Evolutionary conservation across 2,329 filamentous ascomycete genomes (phyloP), one percentile per base, ranked within the genome.

Genomic region (Exophiala aquamarina): DNA sequence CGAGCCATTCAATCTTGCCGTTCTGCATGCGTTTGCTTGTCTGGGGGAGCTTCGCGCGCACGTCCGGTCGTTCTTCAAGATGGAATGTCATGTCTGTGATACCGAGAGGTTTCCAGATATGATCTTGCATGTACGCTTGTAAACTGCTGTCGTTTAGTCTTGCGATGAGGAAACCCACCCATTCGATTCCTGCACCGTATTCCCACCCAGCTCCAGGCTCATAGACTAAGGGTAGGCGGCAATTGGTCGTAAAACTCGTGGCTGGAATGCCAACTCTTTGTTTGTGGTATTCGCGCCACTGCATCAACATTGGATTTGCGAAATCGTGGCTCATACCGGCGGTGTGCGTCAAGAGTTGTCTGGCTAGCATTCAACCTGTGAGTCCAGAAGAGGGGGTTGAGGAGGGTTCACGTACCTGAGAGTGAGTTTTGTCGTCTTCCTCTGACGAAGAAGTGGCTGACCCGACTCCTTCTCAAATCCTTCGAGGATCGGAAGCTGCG

Each of bases 131-230:
- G 37, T 67, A 70, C 2, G 71, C 66, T 2, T 72, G 65, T 2
- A 81, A 60, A 14, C 21, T 31, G 0, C 65, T 68, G 6, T 57
- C 42, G 0, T 69, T 69, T 0, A 75, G 56, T 0, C 69, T 63
- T 55, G 80, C 77, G 1, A 81, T 66, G 38, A 55, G 51, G 37
- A 49, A 42, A 7, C 78, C 77, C 0, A 70, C 73, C 77, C 76
- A 81, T 62, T 82, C 78, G 1, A 75, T 59, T 1, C 70, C 67
- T 1, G 67, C 54, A 1, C 75, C 70, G 50, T 81, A 81, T 52
- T 67, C 65, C 77, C 77, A 82, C 3, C 66, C 61, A 0, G 63
- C 60, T 0, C 77, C 78, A 1, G 78, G 79, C 45, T 82, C 49
- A 11, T 38, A 52, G 10, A 50, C 26, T 3, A 55, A 44, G 13